phyloP scores from a whole-genome alignment of 371 early-diverging fungal genomes.

The Lichtheimia hyalospora region DNA sequence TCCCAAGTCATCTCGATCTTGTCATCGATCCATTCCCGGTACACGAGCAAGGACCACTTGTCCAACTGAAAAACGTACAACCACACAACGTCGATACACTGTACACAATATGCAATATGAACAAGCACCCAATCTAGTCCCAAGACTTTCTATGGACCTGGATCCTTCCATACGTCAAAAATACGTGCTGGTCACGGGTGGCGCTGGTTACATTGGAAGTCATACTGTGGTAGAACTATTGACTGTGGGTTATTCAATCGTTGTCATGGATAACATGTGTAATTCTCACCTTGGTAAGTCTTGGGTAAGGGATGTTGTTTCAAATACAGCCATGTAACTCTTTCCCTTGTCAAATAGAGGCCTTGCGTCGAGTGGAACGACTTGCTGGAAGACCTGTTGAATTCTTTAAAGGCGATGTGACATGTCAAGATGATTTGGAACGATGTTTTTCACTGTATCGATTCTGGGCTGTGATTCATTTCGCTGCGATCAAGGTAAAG shows the following conservation, averaged over 20 bases:
- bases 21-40: constrained; percentile 3
- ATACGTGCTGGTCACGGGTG: constrained; percentile 83
- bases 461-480: constrained; percentile 85
- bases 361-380: constrained; percentile 44
- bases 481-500: constrained; percentile 80
- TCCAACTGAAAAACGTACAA: neutral
- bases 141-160: constrained; percentile 14
- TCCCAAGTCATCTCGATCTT: constrained; percentile 5
- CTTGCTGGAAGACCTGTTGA: constrained; percentile 41
- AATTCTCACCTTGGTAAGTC: constrained; percentile 56
- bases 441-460: constrained; percentile 63
- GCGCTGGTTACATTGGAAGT: constrained; percentile 90
- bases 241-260: constrained; percentile 67
- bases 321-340: neutral
- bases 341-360: constrained; percentile 32
- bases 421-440: constrained; percentile 47
- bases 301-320: neutral
- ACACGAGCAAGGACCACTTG: neutral
- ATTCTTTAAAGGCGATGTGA: constrained; percentile 45
- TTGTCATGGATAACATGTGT: constrained; percentile 80
- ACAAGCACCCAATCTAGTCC: neutral
- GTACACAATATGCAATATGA: constrained; percentile 10
- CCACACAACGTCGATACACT: constrained; percentile 15
- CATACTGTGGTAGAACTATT: constrained; percentile 85
- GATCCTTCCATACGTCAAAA: constrained; percentile 34